phyloP scores from a whole-genome alignment of 495 filamentous ascomycete species.

The Halenospora varia region DNA sequence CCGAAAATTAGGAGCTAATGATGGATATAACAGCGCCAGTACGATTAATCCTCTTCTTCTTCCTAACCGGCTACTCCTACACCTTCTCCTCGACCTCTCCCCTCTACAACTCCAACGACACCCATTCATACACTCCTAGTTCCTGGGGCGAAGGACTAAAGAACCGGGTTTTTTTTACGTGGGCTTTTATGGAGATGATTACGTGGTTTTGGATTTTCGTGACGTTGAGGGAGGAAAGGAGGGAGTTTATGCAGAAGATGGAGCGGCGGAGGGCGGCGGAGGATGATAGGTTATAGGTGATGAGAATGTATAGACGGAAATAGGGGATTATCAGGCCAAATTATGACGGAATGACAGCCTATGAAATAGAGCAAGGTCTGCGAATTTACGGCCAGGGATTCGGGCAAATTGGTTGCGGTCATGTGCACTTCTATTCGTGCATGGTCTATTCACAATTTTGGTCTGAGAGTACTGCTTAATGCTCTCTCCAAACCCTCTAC shows the following conservation, averaged over 20 bases:
- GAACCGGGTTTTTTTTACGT: slow-evolving; percentile 78
- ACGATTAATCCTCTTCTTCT: slow-evolving; percentile 62
- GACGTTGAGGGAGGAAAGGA: slow-evolving; percentile 47
- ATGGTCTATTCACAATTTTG: not conserved
- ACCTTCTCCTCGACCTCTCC: slow-evolving; percentile 41
- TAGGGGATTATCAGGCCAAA: not conserved
- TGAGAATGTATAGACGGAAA: not conserved
- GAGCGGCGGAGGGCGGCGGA: slow-evolving; percentile 26
- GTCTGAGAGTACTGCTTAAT: slow-evolving; percentile 6
- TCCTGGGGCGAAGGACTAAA: slow-evolving; percentile 58
- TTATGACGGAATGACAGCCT: not conserved
- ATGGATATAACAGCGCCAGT: slow-evolving; percentile 42
- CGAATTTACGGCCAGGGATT: too few species aligned
- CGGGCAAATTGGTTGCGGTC: too few species aligned
- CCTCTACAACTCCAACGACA: slow-evolving; percentile 23
- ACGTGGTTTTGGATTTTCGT: slow-evolving; percentile 81
- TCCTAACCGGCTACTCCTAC: slow-evolving; percentile 66
- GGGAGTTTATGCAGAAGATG: slow-evolving; percentile 17
- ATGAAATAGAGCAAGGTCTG: too few species aligned
- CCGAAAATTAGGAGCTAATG: slow-evolving; percentile 17
- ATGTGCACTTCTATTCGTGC: not conserved
- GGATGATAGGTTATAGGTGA: slow-evolving; percentile 14
- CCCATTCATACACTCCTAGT: slow-evolving; percentile 25
- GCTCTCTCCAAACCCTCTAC: not conserved
- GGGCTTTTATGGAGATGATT: slow-evolving; percentile 78